Base-by-base conservation (phyloP, 148 eudicot species). In the Vaccinium macrocarpon region DNA sequence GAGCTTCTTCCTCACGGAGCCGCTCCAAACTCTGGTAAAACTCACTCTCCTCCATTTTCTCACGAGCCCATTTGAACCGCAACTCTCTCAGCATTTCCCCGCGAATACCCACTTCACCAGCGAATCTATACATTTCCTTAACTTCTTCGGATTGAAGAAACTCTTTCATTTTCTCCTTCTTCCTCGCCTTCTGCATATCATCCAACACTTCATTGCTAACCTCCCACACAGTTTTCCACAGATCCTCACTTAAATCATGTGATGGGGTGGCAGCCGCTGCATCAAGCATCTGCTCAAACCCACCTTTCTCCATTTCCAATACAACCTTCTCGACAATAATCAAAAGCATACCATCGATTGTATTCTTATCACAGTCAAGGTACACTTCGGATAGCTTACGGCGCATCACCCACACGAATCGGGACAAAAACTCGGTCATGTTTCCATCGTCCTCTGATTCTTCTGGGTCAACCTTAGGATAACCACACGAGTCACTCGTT, bases 71-170 rank as follows among this genome's bases (percentile, higher is more conserved):
- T 75, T 97, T 97, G 83, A 94, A 95, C 87, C 97, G 84, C 46
- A 95, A 86, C 88, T 97, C 99, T 56, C 97, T 90, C 68, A 97
- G 82, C 99, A 97, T 87, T 53, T 97, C 99, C 52, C 99, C 99
- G 1, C 96, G 90, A 77, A 97, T 90, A 23, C 99, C 99, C 32
- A 92, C 87, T 85, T 97, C 97, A 78, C 97, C 92, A 13, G 99
- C 98, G 81, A 97, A 97, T 78, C 98, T 90, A 48, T 88, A 84
- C 92, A 94, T 87, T 52, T 86, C 87, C 87, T 94, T 97, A 18
- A 97, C 99, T 73, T 94, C 90, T 38, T 95, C 98, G 35, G 89
- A 87, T 66, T 95, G 98, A 61, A 94, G 79, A 76, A 89, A 95
- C 76, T 61, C 88, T 89, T 89, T 97, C 92, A 95, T 85, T 82